phyloP scores from a whole-genome alignment of 2,329 filamentous ascomycete species.

The Fusarium hostae region DNA sequence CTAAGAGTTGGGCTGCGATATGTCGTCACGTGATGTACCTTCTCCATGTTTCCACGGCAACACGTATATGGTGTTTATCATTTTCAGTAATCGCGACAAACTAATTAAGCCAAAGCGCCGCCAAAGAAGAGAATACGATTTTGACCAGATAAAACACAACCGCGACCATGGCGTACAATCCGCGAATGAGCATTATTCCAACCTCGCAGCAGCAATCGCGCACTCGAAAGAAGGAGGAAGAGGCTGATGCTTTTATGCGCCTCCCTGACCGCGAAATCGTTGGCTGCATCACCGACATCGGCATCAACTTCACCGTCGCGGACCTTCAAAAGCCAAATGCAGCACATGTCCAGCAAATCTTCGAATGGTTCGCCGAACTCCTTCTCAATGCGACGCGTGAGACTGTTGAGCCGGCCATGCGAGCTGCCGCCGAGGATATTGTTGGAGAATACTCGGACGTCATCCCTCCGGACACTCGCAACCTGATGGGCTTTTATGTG shows the following conservation, averaged over 20 bases:
- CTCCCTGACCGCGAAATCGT: constrained; percentile 83
- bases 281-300: constrained; percentile 96
- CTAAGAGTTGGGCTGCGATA: not conserved
- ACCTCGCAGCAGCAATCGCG: constrained; percentile 62
- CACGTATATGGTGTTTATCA: constrained; percentile 38
- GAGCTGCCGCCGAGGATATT: constrained; percentile 87
- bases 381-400: constrained; percentile 94
- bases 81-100: constrained; percentile 20
- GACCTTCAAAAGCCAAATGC: constrained; percentile 96
- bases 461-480: constrained; percentile 86
- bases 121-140: constrained; percentile 4
- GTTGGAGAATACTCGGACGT: constrained; percentile 87
- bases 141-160: not conserved
- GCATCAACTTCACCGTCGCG: constrained; percentile 84
- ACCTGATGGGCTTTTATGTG: constrained; percentile 95
- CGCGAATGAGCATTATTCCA: constrained; percentile 70
- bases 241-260: constrained; percentile 69
- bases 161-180: constrained; percentile 66
- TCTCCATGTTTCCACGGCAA: constrained; percentile 43
- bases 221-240: constrained; percentile 68
- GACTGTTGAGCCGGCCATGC: constrained; percentile 94
- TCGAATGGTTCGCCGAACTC: constrained; percentile 96
- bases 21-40: constrained; percentile 31
- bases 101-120: constrained; percentile 10
- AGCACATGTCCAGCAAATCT: constrained; percentile 94